Evolutionary conservation across 805 yeast genomes (phyloP).

Genomic region (Starmerella apicola): DNA sequence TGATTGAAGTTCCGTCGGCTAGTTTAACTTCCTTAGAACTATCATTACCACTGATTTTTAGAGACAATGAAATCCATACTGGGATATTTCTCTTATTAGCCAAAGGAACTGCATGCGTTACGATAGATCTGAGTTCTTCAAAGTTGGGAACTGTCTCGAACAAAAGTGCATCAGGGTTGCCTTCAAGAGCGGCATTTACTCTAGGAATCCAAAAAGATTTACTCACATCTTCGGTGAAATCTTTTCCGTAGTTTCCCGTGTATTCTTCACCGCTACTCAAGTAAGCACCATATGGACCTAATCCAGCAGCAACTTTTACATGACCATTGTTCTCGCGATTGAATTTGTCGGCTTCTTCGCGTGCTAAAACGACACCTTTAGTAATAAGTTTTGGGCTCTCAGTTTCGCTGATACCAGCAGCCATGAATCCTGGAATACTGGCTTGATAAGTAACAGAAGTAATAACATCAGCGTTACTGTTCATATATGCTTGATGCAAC

Average conservation of each 20-base stretch:
- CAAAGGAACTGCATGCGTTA: constrained; percentile 31
- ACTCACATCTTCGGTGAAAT: constrained; percentile 31
- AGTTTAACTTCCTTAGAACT: constrained; percentile 17
- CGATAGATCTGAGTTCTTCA: constrained; percentile 41
- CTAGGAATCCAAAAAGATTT: constrained; percentile 41
- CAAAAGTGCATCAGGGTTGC: constrained; percentile 40
- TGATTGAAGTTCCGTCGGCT: constrained; percentile 41
- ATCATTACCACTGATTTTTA: constrained; percentile 25
- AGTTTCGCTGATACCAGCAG: constrained; percentile 9
- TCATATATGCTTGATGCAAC: constrained; percentile 41
- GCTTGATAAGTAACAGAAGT: constrained; percentile 53
- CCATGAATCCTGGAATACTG: constrained; percentile 32
- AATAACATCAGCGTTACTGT: constrained; percentile 43
- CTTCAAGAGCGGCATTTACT: constrained; percentile 30
- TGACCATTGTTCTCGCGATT: constrained; percentile 1
- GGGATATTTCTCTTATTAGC: constrained; percentile 22
- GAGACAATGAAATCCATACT: constrained; percentile 39
- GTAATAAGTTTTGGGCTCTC: constrained; percentile 10
- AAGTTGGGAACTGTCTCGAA: constrained; percentile 64
- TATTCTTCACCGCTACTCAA: constrained; percentile 60
- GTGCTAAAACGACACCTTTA: constrained; percentile 21
- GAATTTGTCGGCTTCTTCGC: constrained; percentile 20
- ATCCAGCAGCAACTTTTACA: constrained; percentile 41
- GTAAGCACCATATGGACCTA: constrained; percentile 71
- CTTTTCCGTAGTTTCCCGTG: constrained; percentile 47